Base-by-base conservation (phyloP, 2,329 filamentous ascomycete genomes). In the Alternaria sp. region DNA sequence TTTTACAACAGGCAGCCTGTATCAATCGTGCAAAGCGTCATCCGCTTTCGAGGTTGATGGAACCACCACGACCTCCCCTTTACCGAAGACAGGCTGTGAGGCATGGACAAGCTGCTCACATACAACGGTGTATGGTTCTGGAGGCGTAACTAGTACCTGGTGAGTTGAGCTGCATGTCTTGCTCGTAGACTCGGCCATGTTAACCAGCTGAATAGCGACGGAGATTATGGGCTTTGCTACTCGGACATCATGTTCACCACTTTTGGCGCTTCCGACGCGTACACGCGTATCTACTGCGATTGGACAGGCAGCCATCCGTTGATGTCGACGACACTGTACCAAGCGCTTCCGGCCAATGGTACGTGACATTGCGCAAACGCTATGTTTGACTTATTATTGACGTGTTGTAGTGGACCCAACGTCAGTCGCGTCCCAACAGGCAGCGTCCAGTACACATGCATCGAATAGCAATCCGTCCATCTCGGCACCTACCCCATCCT, bases 201-300 rank as follows among this genome's bases (percentile, higher is more conserved):
- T 58, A 21, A 58, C 28, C 14, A 25, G 14, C 14, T n/a, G 8
- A 1, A 26, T 20, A 49, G 55, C 45, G 55, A 50, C 15, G 55
- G 46, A 23, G 46, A 41, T 3, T 56, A 56, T 49, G 46, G 55
- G 10, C 28, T 23, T 14, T 58, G 55, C 26, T 51, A 58, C 26
- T 50, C 55, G 12, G 55, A 58, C 20, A 50, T 58, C 8, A 58
- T 50, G 30, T 26, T 51, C 21, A 44, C 33, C n/a, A 50, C 55
- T 11, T 46, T 26, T 5, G 45, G 55, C 12, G 55, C 45, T 21
- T 25, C 45, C 25, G 46, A 47, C n/a, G 30, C 33, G 6, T 44
- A 21, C 30, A 58, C 55, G 18, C 55, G 55, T 26, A 58, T 58
- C 11, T 58, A 58, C n/a, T 58, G 55, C 30, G 55, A 58, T 20